Evolutionary conservation across 163 green algal genomes (phyloP).

Genomic region (Trebouxia gelatinosa): DNA sequence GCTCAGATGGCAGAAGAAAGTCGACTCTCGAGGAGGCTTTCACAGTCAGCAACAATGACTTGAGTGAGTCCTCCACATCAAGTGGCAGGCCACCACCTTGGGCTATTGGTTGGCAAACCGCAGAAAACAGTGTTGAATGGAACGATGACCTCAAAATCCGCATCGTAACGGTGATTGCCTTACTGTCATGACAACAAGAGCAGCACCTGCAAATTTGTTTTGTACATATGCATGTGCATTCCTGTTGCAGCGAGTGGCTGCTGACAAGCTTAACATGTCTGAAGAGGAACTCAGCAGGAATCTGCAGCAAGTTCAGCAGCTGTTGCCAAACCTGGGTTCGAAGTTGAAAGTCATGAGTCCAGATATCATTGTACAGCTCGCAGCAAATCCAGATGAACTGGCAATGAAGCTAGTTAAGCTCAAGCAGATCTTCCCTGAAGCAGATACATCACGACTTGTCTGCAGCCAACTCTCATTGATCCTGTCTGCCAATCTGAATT

Average conservation of each 20-base stretch:
- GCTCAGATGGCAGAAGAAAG: slow-evolving; percentile 20
- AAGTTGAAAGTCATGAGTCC: slow-evolving; percentile 40
- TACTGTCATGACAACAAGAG: background rate
- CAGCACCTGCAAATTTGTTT: background rate
- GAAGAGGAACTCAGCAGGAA: slow-evolving; percentile 42
- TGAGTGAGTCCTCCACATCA: background rate
- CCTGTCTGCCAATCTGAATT: background rate
- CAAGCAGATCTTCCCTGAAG: slow-evolving; percentile 52
- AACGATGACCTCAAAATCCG: slow-evolving; percentile 62
- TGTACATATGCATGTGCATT: background rate
- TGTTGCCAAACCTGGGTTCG: slow-evolving; percentile 41
- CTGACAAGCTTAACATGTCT: slow-evolving; percentile 39
- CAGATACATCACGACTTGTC: slow-evolving; percentile 46
- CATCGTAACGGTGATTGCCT: slow-evolving; percentile 52
- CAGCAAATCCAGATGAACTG: slow-evolving; percentile 30
- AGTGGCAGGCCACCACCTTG: slow-evolving; percentile 35
- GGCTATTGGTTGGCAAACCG: slow-evolving; percentile 58
- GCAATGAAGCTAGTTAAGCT: slow-evolving; percentile 43
- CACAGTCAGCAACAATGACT: background rate
- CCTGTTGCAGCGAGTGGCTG: background rate
- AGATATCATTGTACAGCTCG: slow-evolving; percentile 39
- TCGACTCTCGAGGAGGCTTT: slow-evolving; percentile 20
- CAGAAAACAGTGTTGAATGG: slow-evolving; percentile 60
- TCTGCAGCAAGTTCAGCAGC: slow-evolving; percentile 42
- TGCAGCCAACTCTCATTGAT: background rate